Percentiles rank a stretch among this genome's conserved stretches.
These are phyloP conservation scores for Alternaria sp. DNA, from an alignment of 2,329 filamentous ascomycete species.

Conservation along the genomic window DNA sequence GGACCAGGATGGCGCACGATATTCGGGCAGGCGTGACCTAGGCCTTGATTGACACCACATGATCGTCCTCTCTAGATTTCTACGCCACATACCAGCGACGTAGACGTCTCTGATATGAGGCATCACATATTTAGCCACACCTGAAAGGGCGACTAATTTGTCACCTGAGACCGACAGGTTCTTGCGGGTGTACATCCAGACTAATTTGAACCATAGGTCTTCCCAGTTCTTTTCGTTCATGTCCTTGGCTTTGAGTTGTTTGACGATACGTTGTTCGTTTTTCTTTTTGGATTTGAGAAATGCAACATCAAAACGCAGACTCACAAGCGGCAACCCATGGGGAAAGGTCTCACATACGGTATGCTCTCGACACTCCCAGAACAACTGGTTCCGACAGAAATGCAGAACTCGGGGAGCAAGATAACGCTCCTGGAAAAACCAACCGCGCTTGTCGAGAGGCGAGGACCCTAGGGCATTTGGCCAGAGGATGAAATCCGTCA, in stretches of 20 bases:
- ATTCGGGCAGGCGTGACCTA: background rate
- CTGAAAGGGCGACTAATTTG: slow-evolving; percentile 23
- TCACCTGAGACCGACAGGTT: slow-evolving; percentile 13
- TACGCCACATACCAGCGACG: slow-evolving; percentile 24
- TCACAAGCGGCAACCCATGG: background rate
- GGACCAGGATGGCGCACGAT: slow-evolving; percentile 26
- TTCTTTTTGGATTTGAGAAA: background rate
- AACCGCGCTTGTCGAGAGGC: slow-evolving; percentile 14
- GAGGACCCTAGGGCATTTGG: background rate
- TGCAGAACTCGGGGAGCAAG: slow-evolving; percentile 29
- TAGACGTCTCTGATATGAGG: slow-evolving; percentile 9
- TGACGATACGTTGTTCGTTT: background rate
- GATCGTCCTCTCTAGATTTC: slow-evolving; percentile 4
- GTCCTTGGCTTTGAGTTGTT: background rate
- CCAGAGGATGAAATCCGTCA: slow-evolving; percentile 5
- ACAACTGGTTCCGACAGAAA: slow-evolving; percentile 24
- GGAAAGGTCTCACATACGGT: slow-evolving; percentile 19
- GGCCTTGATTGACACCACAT: background rate
- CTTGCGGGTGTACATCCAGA: background rate
- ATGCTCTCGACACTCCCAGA: slow-evolving; percentile 30
- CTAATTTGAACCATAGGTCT: background rate
- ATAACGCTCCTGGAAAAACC: slow-evolving; percentile 28
- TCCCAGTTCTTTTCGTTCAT: slow-evolving; percentile 2
- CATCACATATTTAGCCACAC: slow-evolving; percentile 19
- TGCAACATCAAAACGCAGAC: background rate